Base-by-base conservation (phyloP, 257 asterid species). In the Rehmannia glutinosa region DNA sequence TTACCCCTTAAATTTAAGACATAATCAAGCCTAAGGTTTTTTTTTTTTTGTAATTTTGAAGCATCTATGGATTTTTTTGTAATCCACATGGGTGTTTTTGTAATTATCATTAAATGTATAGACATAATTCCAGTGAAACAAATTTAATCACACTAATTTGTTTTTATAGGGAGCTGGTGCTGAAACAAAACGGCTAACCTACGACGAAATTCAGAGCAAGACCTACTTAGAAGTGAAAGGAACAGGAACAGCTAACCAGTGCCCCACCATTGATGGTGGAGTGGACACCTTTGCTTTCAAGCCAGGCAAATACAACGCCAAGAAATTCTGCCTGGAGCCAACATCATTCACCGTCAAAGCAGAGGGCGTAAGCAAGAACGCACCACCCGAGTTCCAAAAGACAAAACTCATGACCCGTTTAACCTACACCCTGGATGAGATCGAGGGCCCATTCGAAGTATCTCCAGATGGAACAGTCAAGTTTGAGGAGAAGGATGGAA, bases 321-420 rank as follows among this genome's bases (percentile, higher is more conserved):
- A 91, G 87, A 94, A 94, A 33, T 53, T 94, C 62, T 94, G 97
- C 85, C 78, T 94, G 13, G 99, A 94, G 85, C 99, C 99, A 7
- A 91, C 99, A 3, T 91, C 99, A 27, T 91, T 94, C 96, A 94
- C 99, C 0, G 99, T 94, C 23, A 94, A 94, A 51, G 97, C 99
- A 0, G 97, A 91, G 60, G 85, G 99, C 0, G 83, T 84, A 6
- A 80, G 32, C 93, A 94, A 88, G 81, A 94, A 91, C 21, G 27
- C 97, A 2, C 72, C 95, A 1, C 82, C 96, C 0, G 97, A 91
- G 12, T 94, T 94, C 91, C 99, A 94, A 47, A 87, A 87, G 49
- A 89, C 98, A 15, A 94, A 94, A 81, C 99, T 94, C 69, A 91
- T 94, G 99, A 91, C 98, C 41, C 97, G 99, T 16, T 68, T 94